Evolutionary conservation across 768 basidiomycete species (phyloP), one percentile per base, ranked within the genome.

Genomic region (Suillus spraguei): DNA sequence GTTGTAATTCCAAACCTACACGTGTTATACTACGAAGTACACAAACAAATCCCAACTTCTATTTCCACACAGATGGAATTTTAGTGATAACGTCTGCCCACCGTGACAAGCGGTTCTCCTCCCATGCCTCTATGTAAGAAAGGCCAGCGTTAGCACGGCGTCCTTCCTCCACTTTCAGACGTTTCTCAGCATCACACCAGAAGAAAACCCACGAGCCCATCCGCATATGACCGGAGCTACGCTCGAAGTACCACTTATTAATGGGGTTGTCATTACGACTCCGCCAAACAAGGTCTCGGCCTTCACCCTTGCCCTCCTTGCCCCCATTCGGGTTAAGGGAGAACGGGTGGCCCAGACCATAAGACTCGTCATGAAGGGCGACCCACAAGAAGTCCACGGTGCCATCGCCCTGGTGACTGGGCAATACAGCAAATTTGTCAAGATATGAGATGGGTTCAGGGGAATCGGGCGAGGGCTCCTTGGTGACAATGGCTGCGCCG

Each of bases 301-400:
- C 95, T 73, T 91, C 86, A 33, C 97, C 96, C 63, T 85, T 82
- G 38, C 97, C 97, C 60, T 89, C 87, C 70, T 92, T 89, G 16
- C 97, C 97, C 1, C 97, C 92, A 64, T 97, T 97, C 36, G 95
- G 92, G 75, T 99, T 99, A 63, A 92, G 90, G 47, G 97, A 93
- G 78, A 91, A 96, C 10, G 92, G 89, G 59, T 96, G 86, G 1
- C 97, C 97, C 20, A 98, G 86, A 24, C 97, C 97, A 70, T 97
- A 99, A 10, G 97, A 94, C 77, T 99, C 97, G 76, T 99, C 97
- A 68, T 99, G 95, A 58, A 99, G 79, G 17, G 96, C 96, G 49
- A 98, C 97, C 97, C 97, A 99, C 42, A 99, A 81, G 80, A 99
- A 99, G 79, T 99, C 97, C 63, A 99, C 97, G 0, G 97, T 99